Percentiles rank a stretch among this genome's conserved stretches.
Conservation (phyloP, 257 asterid genomes). For the Eucommia ulmoides region DNA sequence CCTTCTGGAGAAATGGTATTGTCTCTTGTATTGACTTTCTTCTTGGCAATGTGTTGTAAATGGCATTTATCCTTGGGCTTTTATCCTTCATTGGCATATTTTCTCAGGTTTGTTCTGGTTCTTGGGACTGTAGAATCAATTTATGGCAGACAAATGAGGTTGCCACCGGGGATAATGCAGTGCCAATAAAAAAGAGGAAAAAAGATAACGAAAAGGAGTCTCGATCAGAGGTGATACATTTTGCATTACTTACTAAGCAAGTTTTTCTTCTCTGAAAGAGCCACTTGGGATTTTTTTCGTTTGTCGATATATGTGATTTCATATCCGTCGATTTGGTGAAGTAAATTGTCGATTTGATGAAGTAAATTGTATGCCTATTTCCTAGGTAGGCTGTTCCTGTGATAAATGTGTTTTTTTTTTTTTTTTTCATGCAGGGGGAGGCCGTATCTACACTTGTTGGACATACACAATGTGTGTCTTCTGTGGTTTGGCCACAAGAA, state of each 20-base stretch:
- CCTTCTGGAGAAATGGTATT: constrained; percentile 75
- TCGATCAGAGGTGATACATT: constrained; percentile 43
- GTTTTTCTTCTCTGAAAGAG: too few species aligned
- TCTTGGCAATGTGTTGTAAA: constrained; percentile 2
- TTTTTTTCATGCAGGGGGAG: constrained; percentile 46
- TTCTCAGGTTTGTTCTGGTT: constrained; percentile 82
- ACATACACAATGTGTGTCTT: constrained; percentile 85
- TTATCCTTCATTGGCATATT: constrained; percentile 7
- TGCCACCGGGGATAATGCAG: constrained; percentile 31
- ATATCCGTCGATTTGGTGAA: too few species aligned
- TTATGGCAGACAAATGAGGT: constrained; percentile 58
- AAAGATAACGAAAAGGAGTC: constrained; percentile 38
- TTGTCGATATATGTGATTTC: too few species aligned
- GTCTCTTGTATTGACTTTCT: constrained; percentile 7
- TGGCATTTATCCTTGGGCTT: constrained; percentile 7
- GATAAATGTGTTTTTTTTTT: background rate
- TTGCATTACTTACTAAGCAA: background rate
- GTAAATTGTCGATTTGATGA: too few species aligned
- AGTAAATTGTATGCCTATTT: too few species aligned
- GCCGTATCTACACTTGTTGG: constrained; percentile 73
- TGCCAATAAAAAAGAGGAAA: constrained; percentile 79
- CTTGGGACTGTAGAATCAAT: constrained; percentile 78
- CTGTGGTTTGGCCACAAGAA: constrained; percentile 70
- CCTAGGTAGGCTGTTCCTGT: too few species aligned
- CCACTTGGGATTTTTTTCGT: too few species aligned